Percentiles rank a stretch among this genome's conserved stretches.
phyloP scores from a whole-genome alignment of 2,329 filamentous ascomycete species.

The Leptographium wingfieldii region DNA sequence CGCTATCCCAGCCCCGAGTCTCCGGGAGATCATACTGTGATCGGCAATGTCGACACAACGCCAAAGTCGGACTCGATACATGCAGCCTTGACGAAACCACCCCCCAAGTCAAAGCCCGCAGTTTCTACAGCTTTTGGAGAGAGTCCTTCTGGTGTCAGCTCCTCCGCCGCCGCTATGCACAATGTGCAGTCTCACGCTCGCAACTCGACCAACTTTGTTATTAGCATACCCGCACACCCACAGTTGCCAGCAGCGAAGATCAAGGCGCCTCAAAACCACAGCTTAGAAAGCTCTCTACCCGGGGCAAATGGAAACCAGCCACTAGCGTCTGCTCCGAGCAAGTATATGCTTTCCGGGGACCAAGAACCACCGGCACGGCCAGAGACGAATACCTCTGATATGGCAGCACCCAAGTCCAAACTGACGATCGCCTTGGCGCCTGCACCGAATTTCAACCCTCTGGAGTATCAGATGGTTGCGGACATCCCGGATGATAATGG shows the following conservation, averaged over 20 bases:
- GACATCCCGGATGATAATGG: conserved; percentile 37
- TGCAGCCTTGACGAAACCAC: conserved; percentile 8
- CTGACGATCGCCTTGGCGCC: conserved; percentile 37
- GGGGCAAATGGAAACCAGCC: not conserved
- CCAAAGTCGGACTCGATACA: conserved; percentile 17
- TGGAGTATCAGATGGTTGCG: conserved; percentile 38
- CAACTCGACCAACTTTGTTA: conserved; percentile 30
- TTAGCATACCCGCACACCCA: conserved; percentile 27
- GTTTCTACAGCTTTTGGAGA: conserved; percentile 2
- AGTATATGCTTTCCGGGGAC: not conserved
- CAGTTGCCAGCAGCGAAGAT: conserved; percentile 1
- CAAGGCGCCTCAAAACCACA: not conserved
- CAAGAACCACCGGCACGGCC: not conserved
- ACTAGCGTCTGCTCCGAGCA: not conserved
- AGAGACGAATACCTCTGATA: not conserved
- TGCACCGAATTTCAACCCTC: conserved; percentile 30
- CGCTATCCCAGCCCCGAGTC: conserved; percentile 26
- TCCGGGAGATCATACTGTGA: conserved; percentile 7
- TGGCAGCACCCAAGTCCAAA: conserved; percentile 13
- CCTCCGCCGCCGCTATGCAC: conserved; percentile 3
- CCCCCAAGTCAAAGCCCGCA: conserved; percentile 17
- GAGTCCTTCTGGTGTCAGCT: conserved; percentile 10
- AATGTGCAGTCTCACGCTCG: conserved; percentile 20
- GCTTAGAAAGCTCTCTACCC: not conserved
- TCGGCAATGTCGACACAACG: conserved; percentile 12